Conservation (phyloP, 495 filamentous ascomycete species). For the Penicillium desertorum region DNA sequence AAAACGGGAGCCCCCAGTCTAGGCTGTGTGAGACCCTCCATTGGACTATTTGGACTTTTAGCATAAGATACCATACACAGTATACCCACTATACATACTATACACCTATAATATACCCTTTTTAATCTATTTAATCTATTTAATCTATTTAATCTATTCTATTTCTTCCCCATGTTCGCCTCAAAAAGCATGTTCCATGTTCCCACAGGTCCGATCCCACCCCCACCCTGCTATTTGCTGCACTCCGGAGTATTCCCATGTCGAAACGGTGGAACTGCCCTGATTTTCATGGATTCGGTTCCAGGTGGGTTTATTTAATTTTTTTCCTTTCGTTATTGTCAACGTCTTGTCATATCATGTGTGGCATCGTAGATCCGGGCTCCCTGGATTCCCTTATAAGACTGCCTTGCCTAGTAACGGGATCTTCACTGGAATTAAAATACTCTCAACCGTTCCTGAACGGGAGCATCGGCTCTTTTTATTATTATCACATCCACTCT, state of each 20-base stretch:
- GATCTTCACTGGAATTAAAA: conserved; percentile 14
- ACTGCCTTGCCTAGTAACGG: conserved; percentile 4
- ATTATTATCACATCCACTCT: neutral
- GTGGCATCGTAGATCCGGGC: conserved; percentile 40
- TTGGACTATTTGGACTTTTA: neutral
- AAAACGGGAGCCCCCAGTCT: neutral
- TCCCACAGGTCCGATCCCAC: conserved; percentile 23
- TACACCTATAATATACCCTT: neutral
- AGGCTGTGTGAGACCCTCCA: neutral
- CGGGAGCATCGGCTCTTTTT: conserved; percentile 15
- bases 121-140: neutral
- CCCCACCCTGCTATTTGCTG: conserved; percentile 12
- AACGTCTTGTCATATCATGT: conserved; percentile 49
- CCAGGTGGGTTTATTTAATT: conserved; percentile 14
- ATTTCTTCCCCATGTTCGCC: conserved; percentile 24
- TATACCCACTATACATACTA: neutral
- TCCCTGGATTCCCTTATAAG: conserved; percentile 32
- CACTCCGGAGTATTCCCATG: conserved; percentile 24
- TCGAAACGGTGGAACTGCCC: conserved; percentile 31
- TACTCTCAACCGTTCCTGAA: conserved; percentile 18
- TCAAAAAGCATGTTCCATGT: conserved; percentile 23
- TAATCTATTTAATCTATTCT: conserved; percentile 1
- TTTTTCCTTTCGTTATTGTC: conserved; percentile 41
- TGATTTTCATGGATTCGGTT: conserved; percentile 29
- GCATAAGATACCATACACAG: neutral